Base-by-base conservation (phyloP, 345 rosid species). In the Eutrema heterophyllum region DNA sequence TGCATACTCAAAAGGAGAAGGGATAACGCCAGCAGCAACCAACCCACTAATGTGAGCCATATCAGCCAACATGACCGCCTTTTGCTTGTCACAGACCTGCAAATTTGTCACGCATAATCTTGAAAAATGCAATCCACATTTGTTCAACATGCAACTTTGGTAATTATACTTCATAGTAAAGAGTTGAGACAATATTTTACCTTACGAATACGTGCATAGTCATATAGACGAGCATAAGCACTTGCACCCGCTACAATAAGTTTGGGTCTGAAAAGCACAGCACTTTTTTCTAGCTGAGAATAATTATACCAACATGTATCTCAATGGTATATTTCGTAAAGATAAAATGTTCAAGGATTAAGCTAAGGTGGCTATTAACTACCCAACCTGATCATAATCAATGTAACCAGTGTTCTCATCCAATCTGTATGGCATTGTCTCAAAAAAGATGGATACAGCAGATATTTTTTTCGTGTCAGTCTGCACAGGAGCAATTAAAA, bases 11-110 rank as follows among this genome's bases (percentile, higher is more conserved):
- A 91, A 94, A 30, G 98, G 98, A 77, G 97, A 91, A 64, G 98
- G 97, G 52, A 94, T 87, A 73, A 94, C 96, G 46, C 91, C 96
- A 54, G 94, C 98, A 44, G 97, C 98, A 71, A 94, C 97, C 84
- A 89, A 73, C 61, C 98, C 98, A 65, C 98, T 94, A 38, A 94
- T 91, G 71, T 94, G 98, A 74, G 98, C 97, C 92, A 93, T 93
- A 83, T 93, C 97, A 70, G 96, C 97, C 79, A 93, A 58, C 82
- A 93, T 56, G 60, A 93, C 44, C 36, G 98, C 98, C 73, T 85
- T 91, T 78, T 93, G 98, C 83, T 91, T 93, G 87, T 93, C 90
- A 81, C 98, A 93, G 9, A 93, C 97, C 98, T 93, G 83, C 53
- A 81, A 70, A 78, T 35, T 40, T 50, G 29, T 68, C 63, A 27